These are phyloP conservation scores for Pseudozyma sp. DNA, from an alignment of 1,284 basidiomycete genomes.

Conservation along the genomic window DNA sequence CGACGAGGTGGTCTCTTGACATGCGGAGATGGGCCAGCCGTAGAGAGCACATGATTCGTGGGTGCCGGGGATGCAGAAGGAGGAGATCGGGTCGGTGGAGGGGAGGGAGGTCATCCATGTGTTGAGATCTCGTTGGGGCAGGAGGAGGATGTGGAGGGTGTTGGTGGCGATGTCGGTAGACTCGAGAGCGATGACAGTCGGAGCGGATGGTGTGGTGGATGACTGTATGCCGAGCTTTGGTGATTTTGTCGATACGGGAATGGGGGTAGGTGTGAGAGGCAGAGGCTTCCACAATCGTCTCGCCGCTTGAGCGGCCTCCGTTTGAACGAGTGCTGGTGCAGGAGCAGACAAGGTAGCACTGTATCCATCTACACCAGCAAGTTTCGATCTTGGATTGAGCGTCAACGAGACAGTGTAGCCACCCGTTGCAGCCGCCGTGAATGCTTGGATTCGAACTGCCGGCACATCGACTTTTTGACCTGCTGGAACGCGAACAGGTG, in stretches of 20 bases:
- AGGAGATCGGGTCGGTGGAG: slow-evolving; percentile 23
- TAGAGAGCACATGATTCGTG: slow-evolving; percentile 55
- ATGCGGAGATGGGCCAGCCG: slow-evolving; percentile 58
- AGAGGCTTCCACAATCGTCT: slow-evolving; percentile 26
- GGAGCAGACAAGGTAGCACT: slow-evolving; percentile 16
- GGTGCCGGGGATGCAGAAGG: slow-evolving; percentile 55
- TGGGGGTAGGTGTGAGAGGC: background rate
- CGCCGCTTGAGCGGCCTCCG: background rate
- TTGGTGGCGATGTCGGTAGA: slow-evolving; percentile 8
- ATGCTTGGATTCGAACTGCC: slow-evolving; percentile 20
- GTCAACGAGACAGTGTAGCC: slow-evolving; percentile 27
- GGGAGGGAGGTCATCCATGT: slow-evolving; percentile 44
- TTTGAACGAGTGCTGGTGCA: background rate
- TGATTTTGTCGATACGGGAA: background rate
- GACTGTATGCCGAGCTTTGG: slow-evolving; percentile 1
- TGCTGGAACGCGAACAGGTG: slow-evolving; percentile 13
- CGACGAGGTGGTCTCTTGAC: slow-evolving; percentile 33
- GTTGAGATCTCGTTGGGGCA: slow-evolving; percentile 14
- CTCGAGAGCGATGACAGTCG: slow-evolving; percentile 12
- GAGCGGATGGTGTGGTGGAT: background rate
- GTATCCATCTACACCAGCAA: slow-evolving; percentile 3
- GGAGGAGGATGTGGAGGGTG: slow-evolving; percentile 47
- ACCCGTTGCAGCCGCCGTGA: slow-evolving; percentile 24
- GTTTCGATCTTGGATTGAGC: slow-evolving; percentile 11
- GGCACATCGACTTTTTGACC: slow-evolving; percentile 9